Base-by-base conservation (phyloP, 495 filamentous ascomycete species). In the Aspergillus bertholletiae region DNA sequence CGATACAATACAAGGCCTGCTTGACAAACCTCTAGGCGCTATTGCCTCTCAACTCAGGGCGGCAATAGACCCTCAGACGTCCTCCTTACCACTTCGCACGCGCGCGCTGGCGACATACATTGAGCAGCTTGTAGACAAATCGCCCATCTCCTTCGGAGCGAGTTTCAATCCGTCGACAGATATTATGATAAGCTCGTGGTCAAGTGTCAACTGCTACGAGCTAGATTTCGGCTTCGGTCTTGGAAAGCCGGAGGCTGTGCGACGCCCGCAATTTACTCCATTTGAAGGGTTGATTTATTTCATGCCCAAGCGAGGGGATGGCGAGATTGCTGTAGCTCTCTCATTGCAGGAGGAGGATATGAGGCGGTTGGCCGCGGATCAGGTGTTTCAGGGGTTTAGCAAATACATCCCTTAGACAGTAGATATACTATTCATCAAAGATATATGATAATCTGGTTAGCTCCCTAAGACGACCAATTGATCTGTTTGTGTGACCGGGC, bases 171-270 rank as follows among this genome's bases (percentile, higher is more conserved):
- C 71, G 24, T 62, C 67, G 0, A 52, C 47, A 20, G 80, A 82
- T 51, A 54, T 83, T 8, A 73, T 77, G 70, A 43, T 84, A 5
- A 80, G 75, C 58, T 84, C 79, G 8, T 85, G 80, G 82, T 66
- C 75, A 0, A 75, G 77, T 37, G 46, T 76, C 18, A 58, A 71
- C 17, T 74, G 60, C 56, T 79, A 78, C 55, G 58, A 65, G 0
- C 60, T 77, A 11, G 75, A 82, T 57, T 83, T 82, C 35, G 66
- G 67, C n/a, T 30, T 78, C 6, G 75, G 72, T 7, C 56, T 83
- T 18, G 83, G 80, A 0, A 66, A 59, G 40, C 78, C 80, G 2
- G 72, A 72, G 46, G 66, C 70, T 7, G 80, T 81, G 40, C 55
- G 81, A 6, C 67, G 80, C 55, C 81, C 81, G 32, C 39, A 47